phyloP scores from a whole-genome alignment of 2,329 filamentous ascomycete species.

The Paramyrothecium sp. region DNA sequence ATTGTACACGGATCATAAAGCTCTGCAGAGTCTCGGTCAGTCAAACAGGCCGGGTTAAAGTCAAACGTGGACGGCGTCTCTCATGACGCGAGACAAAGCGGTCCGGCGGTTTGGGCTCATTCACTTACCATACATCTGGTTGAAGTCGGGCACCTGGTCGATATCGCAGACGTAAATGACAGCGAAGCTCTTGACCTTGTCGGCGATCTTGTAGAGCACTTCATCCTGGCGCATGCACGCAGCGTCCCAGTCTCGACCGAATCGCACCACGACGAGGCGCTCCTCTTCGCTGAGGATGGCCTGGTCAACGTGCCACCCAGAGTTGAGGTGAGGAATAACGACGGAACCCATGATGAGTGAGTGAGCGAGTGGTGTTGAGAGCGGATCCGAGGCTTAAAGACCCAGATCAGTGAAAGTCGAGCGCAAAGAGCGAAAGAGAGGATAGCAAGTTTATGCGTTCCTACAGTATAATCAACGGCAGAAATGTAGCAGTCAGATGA shows the following conservation, averaged over 20 bases:
- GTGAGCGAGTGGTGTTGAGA: neutral
- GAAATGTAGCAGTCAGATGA: neutral
- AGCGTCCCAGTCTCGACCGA: constrained; percentile 79
- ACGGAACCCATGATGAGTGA: constrained; percentile 67
- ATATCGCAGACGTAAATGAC: constrained; percentile 94
- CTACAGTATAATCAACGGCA: neutral
- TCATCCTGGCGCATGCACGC: constrained; percentile 81
- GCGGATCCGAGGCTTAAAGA: no score
- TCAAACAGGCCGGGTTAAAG: neutral
- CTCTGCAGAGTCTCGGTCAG: constrained; percentile 33
- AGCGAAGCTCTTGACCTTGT: constrained; percentile 90
- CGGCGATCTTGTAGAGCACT: constrained; percentile 90
- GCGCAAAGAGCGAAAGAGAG: neutral
- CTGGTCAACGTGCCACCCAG: constrained; percentile 98
- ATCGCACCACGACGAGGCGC: constrained; percentile 88
- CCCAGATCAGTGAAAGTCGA: neutral
- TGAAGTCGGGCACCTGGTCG: constrained; percentile 89
- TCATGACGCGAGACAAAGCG: neutral
- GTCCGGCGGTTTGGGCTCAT: neutral
- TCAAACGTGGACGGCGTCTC: neutral
- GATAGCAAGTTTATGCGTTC: neutral
- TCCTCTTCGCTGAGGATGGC: constrained; percentile 88
- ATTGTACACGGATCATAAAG: constrained; percentile 89
- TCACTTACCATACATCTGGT: constrained; percentile 77
- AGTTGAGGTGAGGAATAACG: constrained; percentile 84